A percentile compares a stretch with the other conserved stretches of the same genome.
Evolutionary conservation across 202 grass and related monocot species (phyloP).

Genomic region (Saccharum hybrid): DNA sequence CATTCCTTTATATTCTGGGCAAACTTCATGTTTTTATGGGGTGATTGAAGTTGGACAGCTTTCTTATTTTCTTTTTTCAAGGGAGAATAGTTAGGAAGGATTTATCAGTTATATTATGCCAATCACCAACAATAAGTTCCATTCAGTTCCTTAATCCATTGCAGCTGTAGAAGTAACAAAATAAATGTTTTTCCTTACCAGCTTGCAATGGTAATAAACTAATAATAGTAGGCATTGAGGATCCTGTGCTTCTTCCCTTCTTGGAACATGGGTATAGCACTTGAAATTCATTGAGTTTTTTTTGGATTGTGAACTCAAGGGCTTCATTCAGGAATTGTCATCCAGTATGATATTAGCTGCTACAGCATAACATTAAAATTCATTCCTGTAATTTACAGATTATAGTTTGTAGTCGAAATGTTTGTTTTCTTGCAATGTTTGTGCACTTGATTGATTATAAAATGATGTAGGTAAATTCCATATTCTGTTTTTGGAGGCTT

Average conservation of each 20-base stretch:
- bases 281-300: background rate
- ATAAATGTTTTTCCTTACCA: background rate
- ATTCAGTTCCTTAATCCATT: background rate
- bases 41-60: background rate
- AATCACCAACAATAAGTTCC: background rate
- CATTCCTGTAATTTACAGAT: background rate
- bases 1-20: slow-evolving; percentile 21
- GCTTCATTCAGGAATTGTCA: background rate
- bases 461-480: background rate
- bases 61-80: background rate
- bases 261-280: background rate
- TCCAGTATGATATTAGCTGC: background rate
- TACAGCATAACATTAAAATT: background rate
- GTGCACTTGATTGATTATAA: background rate
- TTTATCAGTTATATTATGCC: background rate
- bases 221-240: background rate
- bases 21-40: background rate
- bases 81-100: background rate
- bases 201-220: background rate
- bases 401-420: background rate
- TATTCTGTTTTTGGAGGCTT: background rate
- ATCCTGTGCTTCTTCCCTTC: background rate
- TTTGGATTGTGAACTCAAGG: background rate
- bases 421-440: background rate
- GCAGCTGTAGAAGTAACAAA: slow-evolving; percentile 2